Percentiles rank a stretch among this genome's conserved stretches.
Conservation (phyloP, 2,329 filamentous ascomycete genomes). For the Botryosphaeria dothidea region DNA sequence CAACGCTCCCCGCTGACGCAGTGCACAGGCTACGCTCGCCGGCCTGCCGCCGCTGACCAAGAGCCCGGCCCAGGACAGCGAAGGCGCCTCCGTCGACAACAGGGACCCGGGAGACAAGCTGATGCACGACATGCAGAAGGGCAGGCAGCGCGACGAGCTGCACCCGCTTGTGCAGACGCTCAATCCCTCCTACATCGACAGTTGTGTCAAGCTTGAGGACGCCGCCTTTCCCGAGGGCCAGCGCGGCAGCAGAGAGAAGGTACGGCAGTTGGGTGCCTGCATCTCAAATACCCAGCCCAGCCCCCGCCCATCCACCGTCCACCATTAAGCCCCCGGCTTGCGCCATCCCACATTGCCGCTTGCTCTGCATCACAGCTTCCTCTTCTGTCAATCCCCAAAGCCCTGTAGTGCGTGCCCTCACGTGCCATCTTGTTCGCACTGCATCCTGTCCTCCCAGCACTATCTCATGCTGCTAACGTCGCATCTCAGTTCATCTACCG, state of each 20-base stretch:
- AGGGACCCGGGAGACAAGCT: constrained; percentile 22
- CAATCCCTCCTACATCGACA: constrained; percentile 65
- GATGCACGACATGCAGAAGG: constrained; percentile 25
- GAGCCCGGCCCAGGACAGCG: constrained; percentile 17
- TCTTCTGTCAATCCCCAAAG: background rate
- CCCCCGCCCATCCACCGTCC: background rate
- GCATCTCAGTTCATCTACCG: constrained; percentile 70
- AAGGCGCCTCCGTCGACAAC: constrained; percentile 5
- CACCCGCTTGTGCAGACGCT: constrained; percentile 75
- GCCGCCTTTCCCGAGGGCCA: constrained; percentile 60
- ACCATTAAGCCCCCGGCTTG: background rate
- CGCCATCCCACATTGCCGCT: background rate
- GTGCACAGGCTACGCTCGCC: constrained; percentile 30
- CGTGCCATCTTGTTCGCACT: background rate
- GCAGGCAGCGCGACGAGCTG: constrained; percentile 56
- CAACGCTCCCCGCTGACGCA: background rate
- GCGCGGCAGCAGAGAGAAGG: constrained; percentile 61
- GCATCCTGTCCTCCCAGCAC: background rate
- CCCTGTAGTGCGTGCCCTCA: background rate
- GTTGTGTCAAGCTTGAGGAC: constrained; percentile 60
- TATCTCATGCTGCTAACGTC: background rate
- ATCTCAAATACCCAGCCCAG: constrained; percentile 18
- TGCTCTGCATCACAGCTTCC: background rate
- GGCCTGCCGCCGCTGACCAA: constrained; percentile 41
- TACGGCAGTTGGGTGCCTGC: constrained; percentile 31